Conservation (phyloP, 129 eudicot genomes). For the Flaveria ramosissima region DNA sequence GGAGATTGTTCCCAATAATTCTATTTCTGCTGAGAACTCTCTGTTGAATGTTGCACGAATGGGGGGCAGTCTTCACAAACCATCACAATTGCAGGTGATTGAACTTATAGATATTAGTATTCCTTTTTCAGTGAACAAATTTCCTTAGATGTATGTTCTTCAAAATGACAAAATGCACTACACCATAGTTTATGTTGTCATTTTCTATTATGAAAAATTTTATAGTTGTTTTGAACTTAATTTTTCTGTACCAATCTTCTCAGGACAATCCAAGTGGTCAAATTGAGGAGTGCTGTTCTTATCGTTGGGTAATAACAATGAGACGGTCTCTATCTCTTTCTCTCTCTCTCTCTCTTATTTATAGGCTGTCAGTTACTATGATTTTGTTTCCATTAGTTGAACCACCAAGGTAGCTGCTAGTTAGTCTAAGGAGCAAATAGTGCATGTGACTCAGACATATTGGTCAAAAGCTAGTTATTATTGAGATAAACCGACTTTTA, state of each 20-base stretch:
- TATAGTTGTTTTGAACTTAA: conserved; percentile 2
- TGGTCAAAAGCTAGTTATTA: too few relatives aligned
- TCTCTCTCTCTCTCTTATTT: background rate
- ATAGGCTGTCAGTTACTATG: too few relatives aligned
- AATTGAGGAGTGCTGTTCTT: conserved; percentile 74
- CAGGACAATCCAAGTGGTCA: conserved; percentile 63
- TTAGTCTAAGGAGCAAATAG: too few relatives aligned
- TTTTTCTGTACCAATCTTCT: conserved; percentile 11
- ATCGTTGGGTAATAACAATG: conserved; percentile 60
- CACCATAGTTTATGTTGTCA: background rate
- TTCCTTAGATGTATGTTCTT: conserved; percentile 4
- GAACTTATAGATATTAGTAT: conserved; percentile 16
- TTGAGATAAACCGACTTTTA: too few relatives aligned
- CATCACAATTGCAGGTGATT: conserved; percentile 51
- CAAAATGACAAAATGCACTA: conserved; percentile 14
- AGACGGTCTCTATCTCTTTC: conserved; percentile 52
- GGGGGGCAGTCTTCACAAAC: conserved; percentile 25
- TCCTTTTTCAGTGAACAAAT: conserved; percentile 15
- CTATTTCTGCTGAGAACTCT: conserved; percentile 37
- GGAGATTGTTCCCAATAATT: conserved; percentile 10
- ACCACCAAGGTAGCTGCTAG: too few relatives aligned
- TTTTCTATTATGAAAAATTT: background rate
- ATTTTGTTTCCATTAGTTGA: too few relatives aligned
- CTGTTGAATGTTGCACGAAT: conserved; percentile 41
- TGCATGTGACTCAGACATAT: too few relatives aligned